These are phyloP conservation scores for Pisolithus microcarpus DNA, from an alignment of 768 basidiomycete species.

Conservation along the genomic window DNA sequence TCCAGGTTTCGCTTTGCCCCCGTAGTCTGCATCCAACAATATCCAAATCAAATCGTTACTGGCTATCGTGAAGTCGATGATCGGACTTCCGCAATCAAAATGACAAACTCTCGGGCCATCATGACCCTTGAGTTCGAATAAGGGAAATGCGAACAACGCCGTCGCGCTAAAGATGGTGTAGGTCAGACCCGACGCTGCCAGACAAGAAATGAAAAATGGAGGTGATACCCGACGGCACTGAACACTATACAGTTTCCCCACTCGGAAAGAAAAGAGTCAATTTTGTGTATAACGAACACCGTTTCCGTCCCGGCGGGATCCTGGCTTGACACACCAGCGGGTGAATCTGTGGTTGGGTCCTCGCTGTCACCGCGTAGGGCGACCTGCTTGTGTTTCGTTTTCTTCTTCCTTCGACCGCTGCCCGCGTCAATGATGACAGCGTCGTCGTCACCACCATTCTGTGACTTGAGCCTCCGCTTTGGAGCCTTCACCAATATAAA, in stretches of 20 bases:
- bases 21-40: constrained; percentile 43
- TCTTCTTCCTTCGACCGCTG: constrained; percentile 12
- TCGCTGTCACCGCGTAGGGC: constrained; percentile 17
- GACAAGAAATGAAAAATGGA: too few species aligned
- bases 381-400: constrained; percentile 17
- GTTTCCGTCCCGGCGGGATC: constrained; percentile 22
- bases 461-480: constrained; percentile 24
- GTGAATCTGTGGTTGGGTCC: constrained; percentile 2
- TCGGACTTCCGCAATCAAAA: constrained; percentile 49
- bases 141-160: constrained; percentile 52
- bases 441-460: constrained; percentile 23
- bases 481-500: constrained; percentile 34
- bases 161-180: constrained; percentile 43
- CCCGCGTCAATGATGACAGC: constrained; percentile 8
- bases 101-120: constrained; percentile 24
- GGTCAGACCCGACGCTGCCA: too few species aligned
- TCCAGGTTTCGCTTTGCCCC: constrained; percentile 8
- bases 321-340: constrained; percentile 8
- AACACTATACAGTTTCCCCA: constrained; percentile 47
- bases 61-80: constrained; percentile 49
- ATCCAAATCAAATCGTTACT: constrained; percentile 37
- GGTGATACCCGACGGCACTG: constrained; percentile 58
- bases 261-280: constrained; percentile 39
- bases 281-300: constrained; percentile 52
- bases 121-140: constrained; percentile 23